Evolutionary conservation across 306 rosid genomes (phyloP), one percentile per base, ranked within the genome.

Genomic region (Castanea crenata): DNA sequence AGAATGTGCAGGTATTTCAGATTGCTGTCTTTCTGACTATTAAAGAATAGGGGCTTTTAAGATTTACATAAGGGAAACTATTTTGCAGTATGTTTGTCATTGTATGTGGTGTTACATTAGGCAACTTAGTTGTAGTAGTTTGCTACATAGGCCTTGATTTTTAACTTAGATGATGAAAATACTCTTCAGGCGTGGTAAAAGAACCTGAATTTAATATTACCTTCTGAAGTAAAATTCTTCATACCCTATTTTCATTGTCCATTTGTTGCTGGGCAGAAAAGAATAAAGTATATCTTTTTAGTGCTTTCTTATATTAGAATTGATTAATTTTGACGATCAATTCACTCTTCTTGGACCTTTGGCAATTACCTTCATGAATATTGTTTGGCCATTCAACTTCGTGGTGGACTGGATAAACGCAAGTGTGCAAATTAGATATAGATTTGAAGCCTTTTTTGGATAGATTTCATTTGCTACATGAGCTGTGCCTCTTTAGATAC

Each of bases 1-100:
- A 95, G 88, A 92, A 95, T 79, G 98, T 95, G 70, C 99, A 92
- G 98, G 99, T 95, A 80, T 78, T 72, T 88, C 69, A 69, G 69
- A 74, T 54, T 83, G 73, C 61, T 78, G 18, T 59, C 69, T 21
- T 78, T 79, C 65, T 75, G 63, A 78, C 55, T 35, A 3, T 64
- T 23, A 71, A 55, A 27, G 12, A 13, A 57, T 71, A 63, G 75
- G 46, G 21, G 69, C 58, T 21, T 41, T 16, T 70, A 63, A 49
- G 46, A 9, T 11, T 34, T 55, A 32, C 61, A 34, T 61, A 76
- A 34, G 0, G 69, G 46, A 29, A 79, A 70, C 64, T 31, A n/a
- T 31, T 23, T 23, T 58, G 65, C 65, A 6, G 49, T 23, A 14
- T 14, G 7, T 76, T 21, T 44, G 19, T 55, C 11, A 3, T 25